phyloP scores from a whole-genome alignment of 352 stramenopile genomes.

The Elongisporangium anandrum region DNA sequence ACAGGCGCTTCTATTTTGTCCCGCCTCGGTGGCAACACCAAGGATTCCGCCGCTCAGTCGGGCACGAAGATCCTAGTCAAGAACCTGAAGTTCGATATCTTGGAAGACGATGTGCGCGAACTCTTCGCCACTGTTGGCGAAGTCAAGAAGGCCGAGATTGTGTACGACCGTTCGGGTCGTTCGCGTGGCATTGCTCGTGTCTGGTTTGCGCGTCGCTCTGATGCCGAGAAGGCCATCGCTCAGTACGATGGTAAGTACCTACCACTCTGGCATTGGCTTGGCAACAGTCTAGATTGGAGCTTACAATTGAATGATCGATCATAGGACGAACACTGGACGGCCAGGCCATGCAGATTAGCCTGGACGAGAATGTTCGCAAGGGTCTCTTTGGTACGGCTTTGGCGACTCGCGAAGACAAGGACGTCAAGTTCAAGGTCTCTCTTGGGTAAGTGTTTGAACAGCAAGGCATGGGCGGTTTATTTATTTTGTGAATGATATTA shows the following conservation, averaged over 20 bases:
- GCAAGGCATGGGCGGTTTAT: not conserved
- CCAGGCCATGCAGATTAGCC: conserved; percentile 68
- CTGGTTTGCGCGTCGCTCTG: conserved; percentile 61
- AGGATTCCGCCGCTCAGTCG: conserved; percentile 15
- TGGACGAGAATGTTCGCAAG: conserved; percentile 74
- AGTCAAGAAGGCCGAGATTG: conserved; percentile 74
- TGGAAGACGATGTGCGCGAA: conserved; percentile 79
- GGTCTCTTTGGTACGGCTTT: conserved; percentile 77
- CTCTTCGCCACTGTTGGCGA: conserved; percentile 76
- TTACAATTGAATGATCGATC: not conserved
- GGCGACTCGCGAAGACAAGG: conserved; percentile 40
- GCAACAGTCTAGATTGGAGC: no score
- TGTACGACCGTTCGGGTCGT: conserved; percentile 78
- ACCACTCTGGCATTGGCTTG: no score
- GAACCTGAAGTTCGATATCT: conserved; percentile 82
- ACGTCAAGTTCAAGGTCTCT: conserved; percentile 80
- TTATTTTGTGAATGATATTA: not conserved
- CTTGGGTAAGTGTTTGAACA: conserved; percentile 42
- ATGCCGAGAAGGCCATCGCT: conserved; percentile 80
- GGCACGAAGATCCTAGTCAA: conserved; percentile 80
- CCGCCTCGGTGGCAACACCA: conserved; percentile 51
- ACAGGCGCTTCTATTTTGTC: conserved; percentile 57
- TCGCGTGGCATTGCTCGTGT: conserved; percentile 78
- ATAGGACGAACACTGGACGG: conserved; percentile 68
- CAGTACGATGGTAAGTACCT: conserved; percentile 62